Evolutionary conservation across 352 stramenopile genomes (phyloP).

Genomic region (Globisporangium carolinianum): DNA sequence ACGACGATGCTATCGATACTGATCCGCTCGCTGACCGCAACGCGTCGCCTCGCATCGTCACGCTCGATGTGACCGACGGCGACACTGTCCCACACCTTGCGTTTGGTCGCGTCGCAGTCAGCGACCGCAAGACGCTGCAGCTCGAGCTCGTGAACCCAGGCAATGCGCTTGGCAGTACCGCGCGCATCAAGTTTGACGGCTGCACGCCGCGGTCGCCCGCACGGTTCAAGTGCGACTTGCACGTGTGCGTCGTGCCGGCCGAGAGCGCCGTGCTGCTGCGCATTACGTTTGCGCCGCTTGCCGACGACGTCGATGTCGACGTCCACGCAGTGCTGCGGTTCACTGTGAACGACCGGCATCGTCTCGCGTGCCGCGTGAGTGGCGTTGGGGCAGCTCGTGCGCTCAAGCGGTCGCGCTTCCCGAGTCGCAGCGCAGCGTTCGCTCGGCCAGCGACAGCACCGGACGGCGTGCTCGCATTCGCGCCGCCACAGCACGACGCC

Average conservation of each 20-base stretch:
- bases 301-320: constrained; percentile 30
- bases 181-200: constrained; percentile 64
- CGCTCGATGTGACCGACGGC: constrained; percentile 47
- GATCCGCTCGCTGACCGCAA: neutral
- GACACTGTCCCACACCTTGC: constrained; percentile 25
- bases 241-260: constrained; percentile 60
- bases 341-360: constrained; percentile 53
- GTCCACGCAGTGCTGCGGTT: constrained; percentile 47
- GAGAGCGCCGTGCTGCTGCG: constrained; percentile 43
- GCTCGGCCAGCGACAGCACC: neutral
- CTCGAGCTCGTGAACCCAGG: constrained; percentile 56
- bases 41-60: constrained; percentile 4
- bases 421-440: constrained; percentile 9
- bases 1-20: neutral
- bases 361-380: constrained; percentile 40
- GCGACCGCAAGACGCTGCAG: constrained; percentile 34
- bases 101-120: constrained; percentile 49
- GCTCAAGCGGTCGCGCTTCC: constrained; percentile 18
- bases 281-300: constrained; percentile 54
- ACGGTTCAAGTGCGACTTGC: constrained; percentile 67
- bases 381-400: constrained; percentile 20
- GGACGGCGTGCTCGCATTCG: constrained; percentile 6
- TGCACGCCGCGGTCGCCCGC: constrained; percentile 13
- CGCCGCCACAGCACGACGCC: neutral
- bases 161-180: constrained; percentile 25